Evolutionary conservation across 2,329 filamentous ascomycete genomes (phyloP).

Genomic region (Grosmannia penicillata): DNA sequence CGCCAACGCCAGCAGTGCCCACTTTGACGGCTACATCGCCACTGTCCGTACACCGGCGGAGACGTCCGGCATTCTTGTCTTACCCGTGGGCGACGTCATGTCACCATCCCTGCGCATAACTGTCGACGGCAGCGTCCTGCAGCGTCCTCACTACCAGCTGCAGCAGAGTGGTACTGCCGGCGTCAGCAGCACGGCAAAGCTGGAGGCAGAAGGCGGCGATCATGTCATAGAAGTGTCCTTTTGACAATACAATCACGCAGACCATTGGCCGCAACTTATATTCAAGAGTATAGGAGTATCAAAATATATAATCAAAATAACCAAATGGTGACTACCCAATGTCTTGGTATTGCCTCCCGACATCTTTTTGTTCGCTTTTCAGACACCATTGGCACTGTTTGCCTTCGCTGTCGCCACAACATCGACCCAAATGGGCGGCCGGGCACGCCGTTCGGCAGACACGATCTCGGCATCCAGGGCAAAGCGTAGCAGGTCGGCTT

Average conservation of each 20-base stretch:
- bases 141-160: constrained; percentile 1
- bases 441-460: constrained; percentile 17
- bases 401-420: constrained; percentile 22
- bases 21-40: constrained; percentile 12
- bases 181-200: not conserved
- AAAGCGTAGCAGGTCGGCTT: constrained; percentile 32
- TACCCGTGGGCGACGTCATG: constrained; percentile 9
- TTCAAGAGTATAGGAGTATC: too few relatives aligned
- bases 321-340: too few relatives aligned
- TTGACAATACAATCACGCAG: not conserved
- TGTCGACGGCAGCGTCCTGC: not conserved
- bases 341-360: too few relatives aligned
- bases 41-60: constrained; percentile 13
- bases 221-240: not conserved
- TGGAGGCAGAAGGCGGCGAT: not conserved
- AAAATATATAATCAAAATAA: too few relatives aligned
- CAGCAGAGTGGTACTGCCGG: not conserved
- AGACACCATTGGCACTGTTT: not conserved
- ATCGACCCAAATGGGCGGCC: constrained; percentile 29
- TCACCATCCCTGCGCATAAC: not conserved
- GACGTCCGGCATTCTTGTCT: constrained; percentile 13
- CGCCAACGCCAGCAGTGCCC: too few relatives aligned
- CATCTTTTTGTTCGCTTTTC: too few relatives aligned
- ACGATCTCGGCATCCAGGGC: constrained; percentile 30
- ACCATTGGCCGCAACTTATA: too few relatives aligned